phyloP scores from a whole-genome alignment of 768 basidiomycete species.

The Suillus weaverae region DNA sequence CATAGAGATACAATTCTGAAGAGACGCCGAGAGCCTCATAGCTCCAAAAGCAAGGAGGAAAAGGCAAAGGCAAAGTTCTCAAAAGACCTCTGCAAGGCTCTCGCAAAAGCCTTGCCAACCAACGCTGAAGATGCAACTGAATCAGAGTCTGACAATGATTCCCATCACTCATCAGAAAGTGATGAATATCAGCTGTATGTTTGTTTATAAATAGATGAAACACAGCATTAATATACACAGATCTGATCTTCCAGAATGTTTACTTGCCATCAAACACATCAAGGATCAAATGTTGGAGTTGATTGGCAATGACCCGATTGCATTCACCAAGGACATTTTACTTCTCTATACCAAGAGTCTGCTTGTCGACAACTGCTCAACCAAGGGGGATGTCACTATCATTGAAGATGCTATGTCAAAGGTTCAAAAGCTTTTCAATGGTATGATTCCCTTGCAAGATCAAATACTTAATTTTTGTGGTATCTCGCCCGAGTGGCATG shows the following conservation, averaged over 20 bases:
- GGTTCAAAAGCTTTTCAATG: too few relatives aligned
- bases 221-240: not conserved
- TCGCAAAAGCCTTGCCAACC: not conserved
- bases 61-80: not conserved
- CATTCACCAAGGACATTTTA: too few relatives aligned
- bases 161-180: not conserved
- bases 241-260: not conserved
- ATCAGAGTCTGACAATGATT: not conserved
- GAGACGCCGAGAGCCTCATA: not conserved
- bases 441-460: too few relatives aligned
- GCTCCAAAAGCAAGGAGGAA: not conserved
- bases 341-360: too few relatives aligned
- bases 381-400: too few relatives aligned
- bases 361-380: too few relatives aligned
- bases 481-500: too few relatives aligned
- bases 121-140: not conserved
- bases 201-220: not conserved
- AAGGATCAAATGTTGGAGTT: not conserved
- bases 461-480: too few relatives aligned
- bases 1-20: not conserved
- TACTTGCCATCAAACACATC: not conserved
- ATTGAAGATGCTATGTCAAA: too few relatives aligned
- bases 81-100: not conserved
- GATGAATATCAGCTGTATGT: not conserved
- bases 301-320: not conserved